Percentiles rank a stretch among this genome's conserved stretches.
Evolutionary conservation across 208 protist species (phyloP).

Genomic region (Trypanosoma caninum): DNA sequence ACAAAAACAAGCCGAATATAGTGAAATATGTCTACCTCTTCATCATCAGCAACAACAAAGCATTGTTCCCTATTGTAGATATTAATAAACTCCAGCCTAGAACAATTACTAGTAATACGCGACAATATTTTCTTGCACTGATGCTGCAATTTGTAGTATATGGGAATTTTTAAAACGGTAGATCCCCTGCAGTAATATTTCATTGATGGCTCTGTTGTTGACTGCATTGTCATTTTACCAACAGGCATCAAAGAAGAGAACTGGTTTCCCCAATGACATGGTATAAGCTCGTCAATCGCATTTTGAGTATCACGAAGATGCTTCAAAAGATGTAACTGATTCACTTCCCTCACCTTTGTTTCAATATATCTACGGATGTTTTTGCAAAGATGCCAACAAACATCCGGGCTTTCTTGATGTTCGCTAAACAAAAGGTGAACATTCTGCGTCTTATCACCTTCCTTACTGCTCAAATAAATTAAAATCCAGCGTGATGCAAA

Average conservation of each 20-base stretch:
- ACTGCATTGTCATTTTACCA: slow-evolving; percentile 3
- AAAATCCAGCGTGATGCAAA: slow-evolving; percentile 63
- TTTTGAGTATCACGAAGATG: slow-evolving; percentile 83
- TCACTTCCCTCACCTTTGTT: slow-evolving; percentile 68
- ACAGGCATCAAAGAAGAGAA: slow-evolving; percentile 29
- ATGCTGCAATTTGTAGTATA: slow-evolving; percentile 91
- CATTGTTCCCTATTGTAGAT: slow-evolving; percentile 87
- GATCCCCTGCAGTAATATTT: slow-evolving; percentile 57
- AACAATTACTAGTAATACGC: slow-evolving; percentile 64
- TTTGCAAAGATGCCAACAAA: slow-evolving; percentile 23
- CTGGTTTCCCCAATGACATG: slow-evolving; percentile 76
- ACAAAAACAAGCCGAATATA: slow-evolving; percentile 86
- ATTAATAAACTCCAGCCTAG: slow-evolving; percentile 73
- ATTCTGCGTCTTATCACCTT: background rate
- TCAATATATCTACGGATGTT: slow-evolving; percentile 52
- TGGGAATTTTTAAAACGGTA: slow-evolving; percentile 70
- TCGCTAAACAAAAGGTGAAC: slow-evolving; percentile 47
- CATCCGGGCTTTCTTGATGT: background rate
- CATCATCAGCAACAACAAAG: slow-evolving; percentile 83
- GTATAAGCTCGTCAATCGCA: slow-evolving; percentile 74
- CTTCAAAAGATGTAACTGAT: slow-evolving; percentile 77
- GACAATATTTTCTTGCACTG: slow-evolving; percentile 78
- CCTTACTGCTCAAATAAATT: slow-evolving; percentile 31
- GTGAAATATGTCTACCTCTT: slow-evolving; percentile 78
- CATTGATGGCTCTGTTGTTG: slow-evolving; percentile 11